These are phyloP conservation scores for Geranomyces michiganensis DNA, from an alignment of 192 early-diverging fungal genomes.

Conservation along the genomic window DNA sequence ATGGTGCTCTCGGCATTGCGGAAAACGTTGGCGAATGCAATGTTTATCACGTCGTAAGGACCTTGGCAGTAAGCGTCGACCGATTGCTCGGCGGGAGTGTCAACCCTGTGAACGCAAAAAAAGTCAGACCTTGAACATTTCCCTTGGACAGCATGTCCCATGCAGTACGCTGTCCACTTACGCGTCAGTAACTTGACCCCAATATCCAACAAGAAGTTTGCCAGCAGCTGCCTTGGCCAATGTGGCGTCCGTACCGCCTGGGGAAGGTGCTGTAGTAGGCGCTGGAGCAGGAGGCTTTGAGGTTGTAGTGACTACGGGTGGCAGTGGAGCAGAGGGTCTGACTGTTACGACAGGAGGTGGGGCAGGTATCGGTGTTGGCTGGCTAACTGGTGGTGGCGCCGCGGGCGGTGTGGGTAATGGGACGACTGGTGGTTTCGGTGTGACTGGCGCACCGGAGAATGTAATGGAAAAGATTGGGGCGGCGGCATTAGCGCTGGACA, in stretches of 20 bases:
- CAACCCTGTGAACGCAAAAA: neutral
- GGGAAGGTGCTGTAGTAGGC: neutral
- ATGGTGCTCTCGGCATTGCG: slow-evolving; percentile 39
- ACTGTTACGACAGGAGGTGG: neutral
- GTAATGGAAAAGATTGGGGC: neutral
- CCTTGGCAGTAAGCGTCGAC: slow-evolving; percentile 23
- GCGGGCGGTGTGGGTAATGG: neutral
- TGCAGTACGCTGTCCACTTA: slow-evolving; percentile 5
- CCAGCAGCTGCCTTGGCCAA: slow-evolving; percentile 20
- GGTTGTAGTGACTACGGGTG: neutral
- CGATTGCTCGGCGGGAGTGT: slow-evolving; percentile 2
- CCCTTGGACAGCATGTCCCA: neutral
- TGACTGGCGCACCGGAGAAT: neutral
- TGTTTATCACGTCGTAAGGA: slow-evolving; percentile 38
- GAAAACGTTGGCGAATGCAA: slow-evolving; percentile 38
- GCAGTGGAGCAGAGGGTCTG: neutral
- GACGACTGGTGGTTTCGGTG: neutral
- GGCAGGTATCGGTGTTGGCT: neutral
- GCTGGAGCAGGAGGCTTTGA: neutral
- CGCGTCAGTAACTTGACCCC: slow-evolving; percentile 19
- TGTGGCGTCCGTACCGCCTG: neutral
- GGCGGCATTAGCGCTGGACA: neutral
- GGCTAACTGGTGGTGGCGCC: no score
- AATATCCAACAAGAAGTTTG: slow-evolving; percentile 24
- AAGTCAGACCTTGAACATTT: neutral